Base-by-base conservation (phyloP, 2,329 filamentous ascomycete species). In the Pseudogymnoascus destructans region DNA sequence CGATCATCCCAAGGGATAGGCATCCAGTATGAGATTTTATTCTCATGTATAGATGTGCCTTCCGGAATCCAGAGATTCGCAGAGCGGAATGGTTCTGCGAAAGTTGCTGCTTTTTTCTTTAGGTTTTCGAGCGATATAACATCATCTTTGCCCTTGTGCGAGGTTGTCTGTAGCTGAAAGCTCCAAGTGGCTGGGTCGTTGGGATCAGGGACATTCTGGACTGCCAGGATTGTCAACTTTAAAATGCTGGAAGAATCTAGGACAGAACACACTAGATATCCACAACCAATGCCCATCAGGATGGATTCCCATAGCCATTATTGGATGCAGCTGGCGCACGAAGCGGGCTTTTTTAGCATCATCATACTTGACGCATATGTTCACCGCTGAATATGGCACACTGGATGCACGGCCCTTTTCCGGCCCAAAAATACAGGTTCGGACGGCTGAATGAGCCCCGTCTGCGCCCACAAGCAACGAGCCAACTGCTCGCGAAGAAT, bases 1-100 rank as follows among this genome's bases (percentile, higher is more conserved):
- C 63, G 65, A 54, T 74, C 74, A 59, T 74, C 68, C 74, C 75
- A 78, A 5, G 66, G 64, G 1, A 66, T 67, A 17, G 66, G 68
- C 0, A 70, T 71, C 63, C 72, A 70, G 61, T 74, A 61, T 2
- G 40, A 36, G 3, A 65, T 46, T 36, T 59, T 59, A 42, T 60
- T 58, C 38, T 61, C 57, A 59, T 63, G 55, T n/a, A 65, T 60
- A 23, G 64, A 57, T 9, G 62, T 61, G 10, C 49, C 59, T 7
- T 58, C 54, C 5, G 61, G 59, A 13, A 63, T 61, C 5, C 59
- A 55, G 60, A 33, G 5, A 59, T 56, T 58, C 58, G 57, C 55
- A 59, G 61, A 62, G 11, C 61, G 59, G 52, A 61, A 64, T 2
- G 63, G 62, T 21, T 59, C 58, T 10, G 61, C 36, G 32, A 63